These are phyloP conservation scores for Dictyostelium discoideum DNA, from an alignment of 78 protist genomes.

Conservation along the genomic window DNA sequence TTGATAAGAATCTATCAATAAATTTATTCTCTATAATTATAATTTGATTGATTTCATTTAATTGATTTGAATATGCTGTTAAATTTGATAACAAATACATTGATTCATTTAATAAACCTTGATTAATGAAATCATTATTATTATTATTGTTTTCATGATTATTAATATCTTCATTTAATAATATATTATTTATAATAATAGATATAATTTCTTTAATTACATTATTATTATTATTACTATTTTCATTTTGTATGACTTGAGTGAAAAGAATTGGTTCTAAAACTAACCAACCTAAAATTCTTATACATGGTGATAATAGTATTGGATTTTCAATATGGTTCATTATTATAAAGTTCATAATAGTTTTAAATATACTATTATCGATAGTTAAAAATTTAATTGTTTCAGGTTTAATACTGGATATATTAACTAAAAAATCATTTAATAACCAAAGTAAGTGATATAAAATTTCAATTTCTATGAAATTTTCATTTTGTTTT, in stretches of 20 bases:
- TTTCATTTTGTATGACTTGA: neutral
- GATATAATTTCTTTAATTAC: neutral
- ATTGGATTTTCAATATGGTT: neutral
- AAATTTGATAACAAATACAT: constrained; percentile 24
- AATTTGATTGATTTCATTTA: neutral
- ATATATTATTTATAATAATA: too few species aligned
- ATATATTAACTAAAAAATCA: neutral
- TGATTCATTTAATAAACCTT: constrained; percentile 5
- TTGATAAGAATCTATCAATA: neutral
- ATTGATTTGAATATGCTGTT: neutral
- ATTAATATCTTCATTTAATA: neutral
- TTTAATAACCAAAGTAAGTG: neutral
- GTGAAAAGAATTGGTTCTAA: neutral
- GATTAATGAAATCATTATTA: neutral
- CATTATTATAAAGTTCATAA: too few species aligned
- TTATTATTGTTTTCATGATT: neutral
- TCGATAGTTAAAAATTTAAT: neutral
- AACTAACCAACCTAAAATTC: constrained; percentile 11
- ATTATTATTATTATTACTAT: neutral
- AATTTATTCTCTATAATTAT: neutral
- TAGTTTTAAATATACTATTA: neutral
- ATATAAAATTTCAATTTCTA: neutral
- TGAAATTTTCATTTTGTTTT: neutral
- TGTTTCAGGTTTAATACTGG: neutral
- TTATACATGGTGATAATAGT: neutral